Evolutionary conservation across 1,284 basidiomycete species (phyloP).

Genomic region (Athelia sp.): DNA sequence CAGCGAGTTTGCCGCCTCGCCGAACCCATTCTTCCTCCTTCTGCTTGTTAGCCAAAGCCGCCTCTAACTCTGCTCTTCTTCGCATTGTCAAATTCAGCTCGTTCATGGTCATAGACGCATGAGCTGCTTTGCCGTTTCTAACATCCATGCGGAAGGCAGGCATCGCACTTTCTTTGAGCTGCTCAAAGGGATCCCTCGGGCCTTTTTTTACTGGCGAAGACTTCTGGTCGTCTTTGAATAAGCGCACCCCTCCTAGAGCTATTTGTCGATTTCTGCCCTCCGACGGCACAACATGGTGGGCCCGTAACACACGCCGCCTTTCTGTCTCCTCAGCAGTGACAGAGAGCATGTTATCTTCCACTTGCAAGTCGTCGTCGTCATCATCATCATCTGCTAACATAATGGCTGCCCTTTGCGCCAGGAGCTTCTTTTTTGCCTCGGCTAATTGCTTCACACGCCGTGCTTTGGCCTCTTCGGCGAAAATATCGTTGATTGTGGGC

Average conservation of each 20-base stretch:
- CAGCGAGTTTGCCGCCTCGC: slow-evolving; percentile 42
- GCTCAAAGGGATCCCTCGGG: slow-evolving; percentile 15
- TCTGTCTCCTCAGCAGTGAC: slow-evolving; percentile 43
- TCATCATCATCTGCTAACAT: slow-evolving; percentile 22
- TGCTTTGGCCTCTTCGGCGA: slow-evolving; percentile 20
- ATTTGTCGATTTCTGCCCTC: slow-evolving; percentile 35
- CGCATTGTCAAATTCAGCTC: slow-evolving; percentile 36
- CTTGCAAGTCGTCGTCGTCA: slow-evolving; percentile 47
- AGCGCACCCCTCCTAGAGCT: slow-evolving; percentile 25
- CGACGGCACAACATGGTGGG: slow-evolving; percentile 28
- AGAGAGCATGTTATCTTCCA: slow-evolving; percentile 40
- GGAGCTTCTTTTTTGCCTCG: slow-evolving; percentile 22
- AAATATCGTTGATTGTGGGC: slow-evolving; percentile 26
- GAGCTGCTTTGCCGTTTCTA: slow-evolving; percentile 15
- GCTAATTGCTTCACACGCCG: slow-evolving; percentile 13
- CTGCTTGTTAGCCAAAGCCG: slow-evolving; percentile 28
- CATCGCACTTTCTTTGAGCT: slow-evolving; percentile 22
- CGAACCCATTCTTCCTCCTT: slow-evolving; percentile 57
- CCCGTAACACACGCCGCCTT: slow-evolving; percentile 28
- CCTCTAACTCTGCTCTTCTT: slow-evolving; percentile 21
- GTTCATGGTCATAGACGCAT: slow-evolving; percentile 17
- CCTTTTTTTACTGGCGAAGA: slow-evolving; percentile 6
- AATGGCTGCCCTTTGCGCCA: slow-evolving; percentile 26
- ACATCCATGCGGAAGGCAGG: slow-evolving; percentile 18
- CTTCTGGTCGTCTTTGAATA: slow-evolving; percentile 16